Base-by-base conservation (phyloP, 2,329 filamentous ascomycete genomes). In the Fusarium concolor region DNA sequence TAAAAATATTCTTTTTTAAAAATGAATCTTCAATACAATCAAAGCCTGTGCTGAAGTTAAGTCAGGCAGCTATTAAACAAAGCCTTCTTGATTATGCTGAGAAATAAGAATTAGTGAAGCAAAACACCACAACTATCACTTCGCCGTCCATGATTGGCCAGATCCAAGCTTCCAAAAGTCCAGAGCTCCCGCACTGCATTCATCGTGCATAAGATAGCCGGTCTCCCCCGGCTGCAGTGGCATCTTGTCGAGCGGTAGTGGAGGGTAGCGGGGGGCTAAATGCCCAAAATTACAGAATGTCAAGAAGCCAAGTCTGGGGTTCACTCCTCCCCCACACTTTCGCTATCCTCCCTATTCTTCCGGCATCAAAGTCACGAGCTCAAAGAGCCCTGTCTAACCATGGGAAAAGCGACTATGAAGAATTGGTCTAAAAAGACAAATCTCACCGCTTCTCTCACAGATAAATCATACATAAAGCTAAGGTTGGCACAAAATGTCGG, bases 71-170 rank as follows among this genome's bases (percentile, higher is more conserved):
- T 41, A 24, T 33, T 41, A 44, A 41, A 22, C 33, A 20, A 62
- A 65, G n/a, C 28, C 18, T 38, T 38, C 22, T 26, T 20, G 24
- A 39, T 43, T 49, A 22, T 49, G 65, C 61, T 69, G 65, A 68
- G 60, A 66, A 69, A 68, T 69, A 56, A 45, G 44, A 66, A 68
- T 69, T 68, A 69, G 65, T 68, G 65, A 69, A 68, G 65, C 61
- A 52, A 62, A 52, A 37, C 61, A 64, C 61, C 43, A 56, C 43
- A 41, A 51, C 22, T 49, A 57, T 44, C 18, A 39, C 43, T 17
- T 9, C 7, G 18, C 15, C 18, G 22, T 33, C 42, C 10, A 45
- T 56, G 12, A 68, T 68, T 68, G 65, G 66, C 10, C 28, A 39
- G 28, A 43, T 6, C 15, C 20, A 47, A 43, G 42, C 51, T 68